Evolutionary conservation across 768 basidiomycete genomes (phyloP), one percentile per base, ranked within the genome.

Genomic region (Psilocybe subaeruginosa): DNA sequence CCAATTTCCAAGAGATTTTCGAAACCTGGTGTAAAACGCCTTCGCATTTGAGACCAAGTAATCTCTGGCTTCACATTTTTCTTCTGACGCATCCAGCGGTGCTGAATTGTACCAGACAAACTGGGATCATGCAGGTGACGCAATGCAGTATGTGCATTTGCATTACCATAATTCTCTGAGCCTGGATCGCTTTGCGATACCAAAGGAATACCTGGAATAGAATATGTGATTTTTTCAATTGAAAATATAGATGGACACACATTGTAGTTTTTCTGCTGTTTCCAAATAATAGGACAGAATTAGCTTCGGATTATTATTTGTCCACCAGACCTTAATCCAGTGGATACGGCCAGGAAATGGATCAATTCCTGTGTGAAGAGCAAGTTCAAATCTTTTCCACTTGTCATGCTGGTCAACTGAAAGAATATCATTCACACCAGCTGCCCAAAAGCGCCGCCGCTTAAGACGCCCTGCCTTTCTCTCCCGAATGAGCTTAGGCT

Each of bases 171-270:
- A 58, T 82, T 83, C 60, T 82, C 79, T 0, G 70, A 64, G 0
- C 80, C 80, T 2, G 68, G 76, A 67, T 82, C 79, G 58, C 78
- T 80, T 56, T 81, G 80, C 0, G 80, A 80, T 0, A 78, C 56
- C 0, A 82, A 58, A 3, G 80, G 77, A 1, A 81, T 66, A 48
- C 41, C 74, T 76, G 19, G 19, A 19, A 54, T 29, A 54, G 48
- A 54, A 45, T 45, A 55, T 54, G 9, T 54, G 23, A 53, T 61
- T 31, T 6, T 4, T 46, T 4, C 4, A n/a, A 51, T 41, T 41
- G 39, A 49, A 51, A 61, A 43, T 11, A 27, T 41, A 9, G 37
- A 59, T 35, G 33, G 23, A 64, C 62, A 2, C 60, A 66, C 67
- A 19, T 11, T 52, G 65, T 12, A 53, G 3, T 11, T 39, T 27